Conservation (phyloP, 257 asterid genomes). For the Capsicum rhomboideum region DNA sequence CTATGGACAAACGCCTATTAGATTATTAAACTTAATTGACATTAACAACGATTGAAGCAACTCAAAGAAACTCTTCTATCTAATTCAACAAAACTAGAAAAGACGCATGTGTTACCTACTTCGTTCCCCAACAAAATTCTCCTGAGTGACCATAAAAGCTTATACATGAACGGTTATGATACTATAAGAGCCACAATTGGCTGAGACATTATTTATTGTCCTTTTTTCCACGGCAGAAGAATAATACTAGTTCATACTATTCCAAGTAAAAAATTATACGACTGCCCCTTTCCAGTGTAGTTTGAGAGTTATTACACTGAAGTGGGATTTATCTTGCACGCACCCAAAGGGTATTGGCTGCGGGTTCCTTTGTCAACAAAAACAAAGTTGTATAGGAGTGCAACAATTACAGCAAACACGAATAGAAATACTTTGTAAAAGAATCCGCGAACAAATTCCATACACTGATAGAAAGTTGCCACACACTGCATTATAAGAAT, state of each 20-base stretch:
- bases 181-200: not conserved
- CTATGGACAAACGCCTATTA: not conserved
- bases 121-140: not conserved
- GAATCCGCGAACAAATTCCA: not conserved
- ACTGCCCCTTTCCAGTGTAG: too few species aligned
- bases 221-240: not conserved
- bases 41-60: not conserved
- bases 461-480: not conserved
- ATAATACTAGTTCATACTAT: not conserved
- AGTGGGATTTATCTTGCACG: too few species aligned
- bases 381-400: too few species aligned
- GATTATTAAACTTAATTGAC: not conserved
- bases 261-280: not conserved
- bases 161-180: not conserved
- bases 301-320: too few species aligned
- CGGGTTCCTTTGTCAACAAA: too few species aligned
- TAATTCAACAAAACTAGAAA: not conserved
- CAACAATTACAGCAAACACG: not conserved
- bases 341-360: too few species aligned
- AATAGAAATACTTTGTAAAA: not conserved
- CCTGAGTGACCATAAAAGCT: not conserved
- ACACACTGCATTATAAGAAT: not conserved
- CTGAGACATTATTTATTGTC: not conserved
- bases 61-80: not conserved
- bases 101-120: not conserved